These are phyloP conservation scores for Garcileccinum viscosum DNA, from an alignment of 1,284 basidiomycete genomes.

Conservation along the genomic window DNA sequence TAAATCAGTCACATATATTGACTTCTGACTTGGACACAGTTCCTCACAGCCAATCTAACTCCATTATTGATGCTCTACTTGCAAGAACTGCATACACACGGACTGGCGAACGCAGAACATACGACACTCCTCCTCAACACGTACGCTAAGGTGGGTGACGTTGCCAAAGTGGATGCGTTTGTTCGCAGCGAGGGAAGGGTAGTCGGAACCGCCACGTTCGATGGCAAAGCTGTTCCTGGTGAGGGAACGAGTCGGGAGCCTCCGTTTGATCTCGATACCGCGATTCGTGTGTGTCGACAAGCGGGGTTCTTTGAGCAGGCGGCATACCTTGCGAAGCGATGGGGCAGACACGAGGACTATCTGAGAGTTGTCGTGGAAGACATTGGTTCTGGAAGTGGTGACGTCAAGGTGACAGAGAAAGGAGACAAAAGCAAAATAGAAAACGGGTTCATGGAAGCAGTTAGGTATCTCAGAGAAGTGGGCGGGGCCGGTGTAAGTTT, in stretches of 20 bases:
- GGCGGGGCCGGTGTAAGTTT: conserved; percentile 76
- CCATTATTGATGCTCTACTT: conserved; percentile 94
- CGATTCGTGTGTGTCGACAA: conserved; percentile 94
- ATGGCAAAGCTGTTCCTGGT: conserved; percentile 39
- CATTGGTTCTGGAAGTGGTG: conserved; percentile 58
- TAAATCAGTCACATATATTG: not conserved
- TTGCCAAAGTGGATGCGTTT: conserved; percentile 87
- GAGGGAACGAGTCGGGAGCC: conserved; percentile 64
- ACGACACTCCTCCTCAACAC: conserved; percentile 95
- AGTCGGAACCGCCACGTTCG: conserved; percentile 24
- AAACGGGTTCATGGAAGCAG: conserved; percentile 71
- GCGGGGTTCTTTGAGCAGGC: conserved; percentile 97
- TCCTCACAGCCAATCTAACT: conserved; percentile 95
- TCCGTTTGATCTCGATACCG: conserved; percentile 96
- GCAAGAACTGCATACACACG: conserved; percentile 87
- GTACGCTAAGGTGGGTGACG: conserved; percentile 96
- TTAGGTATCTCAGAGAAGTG: conserved; percentile 80
- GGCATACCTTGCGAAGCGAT: conserved; percentile 91
- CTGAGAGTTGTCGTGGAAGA: conserved; percentile 95
- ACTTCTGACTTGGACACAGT: conserved; percentile 54
- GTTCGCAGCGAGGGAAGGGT: conserved; percentile 81
- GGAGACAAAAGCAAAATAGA: conserved; percentile 28
- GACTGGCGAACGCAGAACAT: conserved; percentile 94
- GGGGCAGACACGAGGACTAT: conserved; percentile 91
- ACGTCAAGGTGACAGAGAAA: conserved; percentile 16